Percentiles rank a stretch among this genome's conserved stretches.
phyloP scores from a whole-genome alignment of 306 rosid species.

The Castanospermum australe region DNA sequence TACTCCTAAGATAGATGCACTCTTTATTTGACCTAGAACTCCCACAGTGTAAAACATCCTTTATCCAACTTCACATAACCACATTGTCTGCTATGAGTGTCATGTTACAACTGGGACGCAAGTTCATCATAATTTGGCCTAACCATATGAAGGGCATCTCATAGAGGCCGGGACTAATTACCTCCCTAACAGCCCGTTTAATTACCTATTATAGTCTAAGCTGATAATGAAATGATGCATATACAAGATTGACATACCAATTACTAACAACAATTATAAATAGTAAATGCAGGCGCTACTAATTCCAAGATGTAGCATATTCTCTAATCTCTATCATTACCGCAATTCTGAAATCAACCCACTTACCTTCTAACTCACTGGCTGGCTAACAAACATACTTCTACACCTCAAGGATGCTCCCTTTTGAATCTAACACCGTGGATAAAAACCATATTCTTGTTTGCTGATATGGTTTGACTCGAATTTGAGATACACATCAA shows the following conservation, averaged over 20 bases:
- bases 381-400: neutral
- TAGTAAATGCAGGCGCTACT: neutral
- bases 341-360: neutral
- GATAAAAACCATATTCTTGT: neutral
- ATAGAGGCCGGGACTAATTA: neutral
- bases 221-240: neutral
- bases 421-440: neutral
- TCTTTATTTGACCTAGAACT: neutral
- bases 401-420: neutral
- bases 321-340: constrained; percentile 1
- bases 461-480: neutral
- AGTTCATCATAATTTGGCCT: neutral
- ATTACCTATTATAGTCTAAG: neutral
- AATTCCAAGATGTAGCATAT: neutral
- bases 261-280: neutral
- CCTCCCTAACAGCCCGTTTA: neutral
- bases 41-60: neutral
- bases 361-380: neutral
- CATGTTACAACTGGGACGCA: neutral
- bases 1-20: neutral
- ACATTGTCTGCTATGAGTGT: neutral
- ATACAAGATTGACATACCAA: neutral
- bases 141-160: neutral
- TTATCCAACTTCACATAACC: neutral
- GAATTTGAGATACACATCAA: no score